Evolutionary conservation across 441 rosid genomes (phyloP), one percentile per base, ranked within the genome.

Genomic region (Melastoma candidum): DNA sequence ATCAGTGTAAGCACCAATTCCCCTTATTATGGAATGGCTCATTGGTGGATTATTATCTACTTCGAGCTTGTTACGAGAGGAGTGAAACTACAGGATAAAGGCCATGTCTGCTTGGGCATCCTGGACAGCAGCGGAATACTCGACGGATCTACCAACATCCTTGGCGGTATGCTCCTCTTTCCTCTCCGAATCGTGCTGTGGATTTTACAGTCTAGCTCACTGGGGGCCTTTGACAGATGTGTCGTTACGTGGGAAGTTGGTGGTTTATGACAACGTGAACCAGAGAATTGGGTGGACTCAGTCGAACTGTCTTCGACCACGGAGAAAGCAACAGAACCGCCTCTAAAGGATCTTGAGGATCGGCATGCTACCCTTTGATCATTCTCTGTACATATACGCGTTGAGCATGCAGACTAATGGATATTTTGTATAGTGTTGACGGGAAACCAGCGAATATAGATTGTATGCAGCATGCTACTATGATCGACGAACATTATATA

Each of bases 41-140:
- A 2, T 54, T 50, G 49, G 8, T 4, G 41, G 41, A 36, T 36
- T 36, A 6, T 36, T 36, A 36, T 36, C 41, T 36, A 36, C 41
- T 36, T 36, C 41, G 41, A 36, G 1, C 41, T 36, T 36, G 41
- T 4, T 36, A 36, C 10, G 41, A 36, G 7, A 36, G 41, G 6
- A 9, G 7, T 29, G 6, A 9, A 36, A 36, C 41, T 4, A 73
- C 85, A 92, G 98, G 58, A 71, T 45, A 76, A 83, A 63, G 94
- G 98, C 63, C 85, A 79, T 60, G 75, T 83, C 7, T 92, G 98
- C 74, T 75, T 92, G 64, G 96, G 98, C 46, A 82, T 90, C 65
- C 85, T 90, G 54, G 93, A 90, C 62, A 93, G 95, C 72, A 87
- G 87, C 72, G 52, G 64, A 59, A 85, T 85, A 54, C 81, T 77